phyloP scores from a whole-genome alignment of 1,284 basidiomycete genomes.

The Rhodotorula glutinis region DNA sequence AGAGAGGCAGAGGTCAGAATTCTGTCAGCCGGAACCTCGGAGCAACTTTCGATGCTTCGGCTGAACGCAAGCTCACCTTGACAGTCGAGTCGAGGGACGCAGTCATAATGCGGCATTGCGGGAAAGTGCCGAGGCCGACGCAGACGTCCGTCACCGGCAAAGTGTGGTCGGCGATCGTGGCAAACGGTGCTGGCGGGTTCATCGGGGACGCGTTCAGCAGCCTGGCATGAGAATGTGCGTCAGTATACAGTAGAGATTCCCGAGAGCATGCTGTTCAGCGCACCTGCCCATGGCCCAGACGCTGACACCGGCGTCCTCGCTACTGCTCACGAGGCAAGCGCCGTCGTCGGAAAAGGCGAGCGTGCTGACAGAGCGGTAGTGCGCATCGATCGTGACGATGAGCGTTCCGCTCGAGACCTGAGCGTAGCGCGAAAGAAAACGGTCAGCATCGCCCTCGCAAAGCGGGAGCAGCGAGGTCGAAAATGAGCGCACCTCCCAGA shows the following conservation, averaged over 20 bases:
- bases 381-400: slow-evolving; percentile 86
- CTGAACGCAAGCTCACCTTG: slow-evolving; percentile 60
- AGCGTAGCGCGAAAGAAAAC: slow-evolving; percentile 11
- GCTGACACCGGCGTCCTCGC: slow-evolving; percentile 81
- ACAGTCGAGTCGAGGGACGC: slow-evolving; percentile 85
- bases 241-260: no score
- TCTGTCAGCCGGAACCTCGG: no score
- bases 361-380: slow-evolving; percentile 82
- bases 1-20: no score
- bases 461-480: slow-evolving; percentile 11
- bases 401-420: slow-evolving; percentile 85
- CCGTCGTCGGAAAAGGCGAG: slow-evolving; percentile 80
- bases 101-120: slow-evolving; percentile 67
- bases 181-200: slow-evolving; percentile 64
- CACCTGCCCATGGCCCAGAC: slow-evolving; percentile 86
- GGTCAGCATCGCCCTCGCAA: background rate
- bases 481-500: slow-evolving; percentile 76
- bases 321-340: slow-evolving; percentile 73
- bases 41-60: background rate
- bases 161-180: slow-evolving; percentile 83
- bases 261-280: slow-evolving; percentile 46
- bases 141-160: slow-evolving; percentile 78
- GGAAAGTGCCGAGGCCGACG: slow-evolving; percentile 74
- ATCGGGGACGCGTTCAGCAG: slow-evolving; percentile 36
- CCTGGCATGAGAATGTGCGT: background rate